These are phyloP conservation scores for Penicillium ochrochloron DNA, from an alignment of 495 filamentous ascomycete species.

Conservation along the genomic window DNA sequence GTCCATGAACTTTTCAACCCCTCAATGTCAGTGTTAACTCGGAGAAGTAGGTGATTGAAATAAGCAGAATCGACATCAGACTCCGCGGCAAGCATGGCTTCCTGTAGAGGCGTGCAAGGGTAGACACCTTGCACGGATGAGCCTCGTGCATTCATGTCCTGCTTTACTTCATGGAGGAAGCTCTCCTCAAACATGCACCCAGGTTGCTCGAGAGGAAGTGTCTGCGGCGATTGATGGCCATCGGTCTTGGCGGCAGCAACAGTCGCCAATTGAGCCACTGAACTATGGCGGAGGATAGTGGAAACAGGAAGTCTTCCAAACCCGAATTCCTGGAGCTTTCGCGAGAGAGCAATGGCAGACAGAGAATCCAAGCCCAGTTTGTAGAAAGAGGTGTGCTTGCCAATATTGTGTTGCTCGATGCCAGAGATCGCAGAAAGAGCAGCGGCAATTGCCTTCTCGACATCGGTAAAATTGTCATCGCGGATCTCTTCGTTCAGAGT, in stretches of 20 bases:
- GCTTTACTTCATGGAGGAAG: constrained; percentile 19
- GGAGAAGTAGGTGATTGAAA: constrained; percentile 59
- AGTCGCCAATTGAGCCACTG: constrained; percentile 57
- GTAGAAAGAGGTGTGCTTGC: constrained; percentile 58
- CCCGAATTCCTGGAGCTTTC: constrained; percentile 46
- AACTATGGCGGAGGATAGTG: constrained; percentile 64
- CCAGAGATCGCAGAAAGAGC: constrained; percentile 55
- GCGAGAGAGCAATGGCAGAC: constrained; percentile 72
- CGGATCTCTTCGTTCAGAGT: constrained; percentile 13
- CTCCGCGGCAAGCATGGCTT: constrained; percentile 73
- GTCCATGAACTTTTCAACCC: constrained; percentile 52
- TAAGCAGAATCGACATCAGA: constrained; percentile 48
- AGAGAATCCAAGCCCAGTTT: constrained; percentile 79
- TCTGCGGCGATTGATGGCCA: constrained; percentile 8
- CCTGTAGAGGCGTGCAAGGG: constrained; percentile 82
- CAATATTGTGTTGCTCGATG: constrained; percentile 47
- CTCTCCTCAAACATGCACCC: constrained; percentile 18
- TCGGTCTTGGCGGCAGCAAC: constrained; percentile 28
- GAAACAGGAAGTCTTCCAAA: constrained; percentile 60
- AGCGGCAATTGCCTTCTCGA: constrained; percentile 50
- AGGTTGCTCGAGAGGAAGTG: not conserved
- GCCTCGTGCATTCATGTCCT: constrained; percentile 31
- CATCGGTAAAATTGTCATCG: constrained; percentile 40
- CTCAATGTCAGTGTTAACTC: constrained; percentile 47
- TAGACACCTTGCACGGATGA: constrained; percentile 57